Base-by-base conservation (phyloP, 805 yeast species). In the Nakazawaea populi region DNA sequence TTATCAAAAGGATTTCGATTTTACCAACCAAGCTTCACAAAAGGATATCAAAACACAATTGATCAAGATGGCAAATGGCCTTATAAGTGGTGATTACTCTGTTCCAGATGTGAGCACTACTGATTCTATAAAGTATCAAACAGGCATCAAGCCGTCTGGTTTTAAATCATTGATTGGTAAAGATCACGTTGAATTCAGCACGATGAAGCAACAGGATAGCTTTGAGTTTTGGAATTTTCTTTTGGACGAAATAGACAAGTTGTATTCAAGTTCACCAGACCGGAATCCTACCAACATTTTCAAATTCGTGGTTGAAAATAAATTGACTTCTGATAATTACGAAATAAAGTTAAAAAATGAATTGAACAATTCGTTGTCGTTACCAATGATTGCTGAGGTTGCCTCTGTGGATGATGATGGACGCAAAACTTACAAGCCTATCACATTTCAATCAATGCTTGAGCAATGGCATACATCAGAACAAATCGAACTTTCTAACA, bases 151-250 rank as follows among this genome's bases (percentile, higher is more conserved):
- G 48, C 97, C 97, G 0, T 71, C 79, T 1, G 75, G 85, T 45
- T 83, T 94, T 67, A 92, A 92, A 64, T 71, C 79, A 7, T 69
- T 89, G 29, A 73, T 94, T 48, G 97, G 97, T 4, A 76, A 77
- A 47, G 80, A 80, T 37, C 95, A 94, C 64, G 73, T 74, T 14
- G 99, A 94, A 60, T 94, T 94, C 59, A 74, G 83, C 43, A 83
- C 96, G 0, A 87, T 84, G 75, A 80, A 83, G 58, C 99, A 94
- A 63, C 99, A 94, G 65, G 99, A 94, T 70, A 94, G 98, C 0
- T 87, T 83, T 71, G 99, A 94, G 65, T 94, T 90, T 62, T 77
- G 90, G 67, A 67, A 80, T 5, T 86, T 82, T 62, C 65, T 92
- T 7, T 60, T 83, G 31, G 86, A 84, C 51, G 76, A 79, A 55